These are phyloP conservation scores for Fusarium torulosum DNA, from an alignment of 2,329 filamentous ascomycete species.

Conservation along the genomic window DNA sequence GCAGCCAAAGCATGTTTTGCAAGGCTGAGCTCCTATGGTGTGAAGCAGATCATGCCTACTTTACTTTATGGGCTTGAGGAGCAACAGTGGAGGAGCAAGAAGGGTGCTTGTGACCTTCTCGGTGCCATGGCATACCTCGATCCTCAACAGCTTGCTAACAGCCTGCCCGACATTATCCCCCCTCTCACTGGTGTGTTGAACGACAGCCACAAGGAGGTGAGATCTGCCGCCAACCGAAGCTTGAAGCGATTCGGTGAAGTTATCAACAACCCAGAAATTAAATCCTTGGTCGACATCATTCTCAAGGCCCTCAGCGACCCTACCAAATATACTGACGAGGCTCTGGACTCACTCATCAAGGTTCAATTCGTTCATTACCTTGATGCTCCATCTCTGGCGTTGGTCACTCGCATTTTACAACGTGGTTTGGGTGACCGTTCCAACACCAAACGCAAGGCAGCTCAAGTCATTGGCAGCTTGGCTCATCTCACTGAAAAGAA, in stretches of 20 bases:
- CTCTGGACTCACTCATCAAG: conserved; percentile 93
- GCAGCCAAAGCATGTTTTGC: conserved; percentile 95
- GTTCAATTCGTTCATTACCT: conserved; percentile 98
- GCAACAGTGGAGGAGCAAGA: conserved; percentile 97
- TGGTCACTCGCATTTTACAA: conserved; percentile 95
- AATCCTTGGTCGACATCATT: conserved; percentile 88
- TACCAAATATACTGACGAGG: conserved; percentile 96
- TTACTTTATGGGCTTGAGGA: conserved; percentile 93
- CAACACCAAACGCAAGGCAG: conserved; percentile 93
- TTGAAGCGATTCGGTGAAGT: conserved; percentile 98
- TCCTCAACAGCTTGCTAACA: conserved; percentile 91
- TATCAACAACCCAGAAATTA: conserved; percentile 97
- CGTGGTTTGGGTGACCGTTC: conserved; percentile 92
- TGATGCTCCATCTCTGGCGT: conserved; percentile 94
- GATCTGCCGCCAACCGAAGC: conserved; percentile 91
- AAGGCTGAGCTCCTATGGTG: conserved; percentile 92
- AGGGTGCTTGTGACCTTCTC: conserved; percentile 94
- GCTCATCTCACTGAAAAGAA: conserved; percentile 97
- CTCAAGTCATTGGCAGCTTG: conserved; percentile 97
- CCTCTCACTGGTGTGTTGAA: conserved; percentile 94
- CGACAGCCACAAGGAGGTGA: conserved; percentile 98
- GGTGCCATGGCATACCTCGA: conserved; percentile 99
- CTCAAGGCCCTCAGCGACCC: conserved; percentile 97
- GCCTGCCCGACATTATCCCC: conserved; percentile 95
- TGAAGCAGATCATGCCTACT: conserved; percentile 93